Evolutionary conservation across 140 eudicot species (phyloP), one percentile per base, ranked within the genome.

Genomic region (Stevia rebaudiana): DNA sequence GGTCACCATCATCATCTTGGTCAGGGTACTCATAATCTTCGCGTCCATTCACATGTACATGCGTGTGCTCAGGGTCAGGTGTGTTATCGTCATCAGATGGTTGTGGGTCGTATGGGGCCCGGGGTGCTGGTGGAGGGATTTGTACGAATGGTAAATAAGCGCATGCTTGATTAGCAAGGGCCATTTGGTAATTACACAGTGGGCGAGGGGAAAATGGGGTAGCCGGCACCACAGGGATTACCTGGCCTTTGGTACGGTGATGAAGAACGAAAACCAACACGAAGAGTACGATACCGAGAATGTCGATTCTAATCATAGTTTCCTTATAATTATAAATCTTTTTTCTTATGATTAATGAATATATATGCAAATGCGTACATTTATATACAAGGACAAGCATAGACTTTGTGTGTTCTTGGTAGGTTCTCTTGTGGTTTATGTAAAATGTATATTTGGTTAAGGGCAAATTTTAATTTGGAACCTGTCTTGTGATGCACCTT

Each of bases 151-250:
- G 95, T n/a, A 92, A 58, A 63, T 51, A 41, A 1, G 75, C 63
- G 63, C 98, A 92, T 0, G 95, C 98, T 35, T 76, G 80, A 59
- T 83, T 87, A 3, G 80, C 95, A 37, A 87, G 80, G 30, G 86
- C 75, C 76, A 87, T 66, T 68, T 84, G 92, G 70, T 78, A 75
- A 11, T 59, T 44, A 71, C 98, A 91, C 16, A 87, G 83, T 0
- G 95, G 95, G 17, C 79, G 83, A 13, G 81, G 84, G 9, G 56
- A 4, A 40, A 60, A 55, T 0, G 63, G 62, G 23, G 62, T 44
- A 6, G n/a, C 36, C 16, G 82, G 85, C 52, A 72, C 69, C 48
- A 15, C 65, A 1, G 79, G 65, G 28, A 78, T 37, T 13, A 67
- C 51, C n/a, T 84, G 81, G 78, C 82, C 64, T 61, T 77, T 67